phyloP scores from a whole-genome alignment of 352 stramenopile genomes.

The Saprolegnia parasitica region DNA sequence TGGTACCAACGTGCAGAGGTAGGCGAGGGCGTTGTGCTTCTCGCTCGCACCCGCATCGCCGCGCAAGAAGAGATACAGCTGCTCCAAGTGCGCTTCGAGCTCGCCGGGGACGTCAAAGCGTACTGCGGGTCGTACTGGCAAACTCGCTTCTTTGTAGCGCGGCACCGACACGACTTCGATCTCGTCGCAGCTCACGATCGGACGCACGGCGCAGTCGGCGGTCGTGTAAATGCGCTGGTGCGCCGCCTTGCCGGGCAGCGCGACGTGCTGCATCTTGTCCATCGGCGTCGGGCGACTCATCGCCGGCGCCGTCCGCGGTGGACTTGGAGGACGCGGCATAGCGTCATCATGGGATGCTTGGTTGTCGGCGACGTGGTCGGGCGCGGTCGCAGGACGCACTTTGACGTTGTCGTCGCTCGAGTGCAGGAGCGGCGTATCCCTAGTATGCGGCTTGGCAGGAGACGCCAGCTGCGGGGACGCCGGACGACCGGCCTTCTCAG shows the following conservation, averaged over 20 bases:
- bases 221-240: slow-evolving; percentile 48
- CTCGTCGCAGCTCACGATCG: slow-evolving; percentile 52
- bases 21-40: slow-evolving; percentile 48
- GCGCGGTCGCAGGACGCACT: slow-evolving; percentile 2
- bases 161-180: slow-evolving; percentile 42
- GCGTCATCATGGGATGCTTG: background rate
- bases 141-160: slow-evolving; percentile 30
- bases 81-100: slow-evolving; percentile 66
- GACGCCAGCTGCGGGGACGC: background rate
- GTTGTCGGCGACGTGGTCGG: background rate
- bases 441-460: background rate
- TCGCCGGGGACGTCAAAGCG: slow-evolving; percentile 40
- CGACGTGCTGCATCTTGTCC: background rate
- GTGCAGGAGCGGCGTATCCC: background rate
- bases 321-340: background rate
- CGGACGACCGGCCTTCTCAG: too few species aligned
- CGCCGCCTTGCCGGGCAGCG: background rate
- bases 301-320: background rate
- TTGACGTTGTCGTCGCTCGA: background rate
- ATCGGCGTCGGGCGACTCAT: background rate
- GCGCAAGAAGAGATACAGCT: slow-evolving; percentile 69
- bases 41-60: slow-evolving; percentile 31
- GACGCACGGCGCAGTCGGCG: slow-evolving; percentile 51
- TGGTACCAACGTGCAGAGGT: slow-evolving; percentile 55
- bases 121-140: slow-evolving; percentile 38